Conservation (phyloP, 495 filamentous ascomycete genomes). For the Neurospora terricola region DNA sequence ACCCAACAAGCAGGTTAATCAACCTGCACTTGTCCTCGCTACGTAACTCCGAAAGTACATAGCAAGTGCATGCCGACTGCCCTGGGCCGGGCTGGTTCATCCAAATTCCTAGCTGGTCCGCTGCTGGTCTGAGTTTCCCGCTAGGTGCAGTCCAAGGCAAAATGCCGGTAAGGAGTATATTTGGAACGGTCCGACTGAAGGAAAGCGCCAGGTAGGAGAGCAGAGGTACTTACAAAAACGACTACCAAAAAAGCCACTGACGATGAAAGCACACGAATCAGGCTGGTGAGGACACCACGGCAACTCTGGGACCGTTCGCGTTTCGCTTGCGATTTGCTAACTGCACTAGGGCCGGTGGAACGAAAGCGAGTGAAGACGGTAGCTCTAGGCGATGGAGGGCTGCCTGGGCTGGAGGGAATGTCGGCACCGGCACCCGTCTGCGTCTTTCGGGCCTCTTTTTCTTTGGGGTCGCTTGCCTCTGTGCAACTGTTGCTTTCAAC, state of each 20-base stretch:
- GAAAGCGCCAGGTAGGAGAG: conserved; percentile 2
- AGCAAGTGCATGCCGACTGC: neutral
- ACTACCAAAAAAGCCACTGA: conserved; percentile 33
- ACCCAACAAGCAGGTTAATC: neutral
- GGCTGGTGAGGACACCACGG: conserved; percentile 3
- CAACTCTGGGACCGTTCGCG: neutral
- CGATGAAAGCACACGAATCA: conserved; percentile 23
- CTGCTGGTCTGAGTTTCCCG: neutral
- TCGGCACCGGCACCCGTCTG: neutral
- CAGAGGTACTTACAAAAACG: conserved; percentile 36
- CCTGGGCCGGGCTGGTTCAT: neutral
- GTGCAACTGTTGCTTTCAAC: neutral
- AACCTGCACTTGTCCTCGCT: neutral
- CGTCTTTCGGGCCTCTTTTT: neutral
- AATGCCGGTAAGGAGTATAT: neutral
- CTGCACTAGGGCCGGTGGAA: neutral
- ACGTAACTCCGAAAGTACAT: neutral
- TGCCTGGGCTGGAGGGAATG: neutral
- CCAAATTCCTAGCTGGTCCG: neutral
- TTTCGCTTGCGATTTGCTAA: neutral
- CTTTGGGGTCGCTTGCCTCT: neutral
- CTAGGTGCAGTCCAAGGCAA: neutral
- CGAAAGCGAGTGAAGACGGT: neutral
- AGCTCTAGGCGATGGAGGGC: neutral
- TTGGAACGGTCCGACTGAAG: neutral